Evolutionary conservation across 2,329 filamentous ascomycete species (phyloP).

Genomic region (Ophiostoma angusticollis): DNA sequence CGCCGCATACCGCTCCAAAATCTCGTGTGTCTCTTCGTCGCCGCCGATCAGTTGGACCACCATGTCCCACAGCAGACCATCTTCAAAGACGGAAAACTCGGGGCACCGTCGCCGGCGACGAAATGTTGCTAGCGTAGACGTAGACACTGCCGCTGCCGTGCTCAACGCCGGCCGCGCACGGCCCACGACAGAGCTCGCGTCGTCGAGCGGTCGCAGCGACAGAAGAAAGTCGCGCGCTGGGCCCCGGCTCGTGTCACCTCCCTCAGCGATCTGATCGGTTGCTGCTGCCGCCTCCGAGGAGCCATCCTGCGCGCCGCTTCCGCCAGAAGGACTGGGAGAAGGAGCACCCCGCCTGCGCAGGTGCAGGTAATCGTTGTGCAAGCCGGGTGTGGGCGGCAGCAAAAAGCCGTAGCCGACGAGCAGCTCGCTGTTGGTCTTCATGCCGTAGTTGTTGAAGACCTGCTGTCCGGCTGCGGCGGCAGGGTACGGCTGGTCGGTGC

Average conservation of each 20-base stretch:
- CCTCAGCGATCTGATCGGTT: constrained; percentile 5
- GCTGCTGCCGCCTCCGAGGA: not conserved
- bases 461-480: constrained; percentile 40
- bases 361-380: constrained; percentile 50
- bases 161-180: constrained; percentile 24
- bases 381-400: constrained; percentile 30
- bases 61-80: constrained; percentile 39
- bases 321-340: no score
- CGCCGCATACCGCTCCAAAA: constrained; percentile 8
- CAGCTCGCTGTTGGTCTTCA: constrained; percentile 61
- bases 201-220: constrained; percentile 34
- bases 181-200: constrained; percentile 36
- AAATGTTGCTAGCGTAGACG: no score
- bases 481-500: constrained; percentile 30
- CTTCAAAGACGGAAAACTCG: constrained; percentile 27
- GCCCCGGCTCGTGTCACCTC: no score
- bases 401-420: constrained; percentile 52
- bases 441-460: constrained; percentile 59
- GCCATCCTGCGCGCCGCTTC: constrained; percentile 13
- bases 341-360: constrained; percentile 39
- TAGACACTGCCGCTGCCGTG: no score
- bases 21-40: constrained; percentile 16
- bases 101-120: not conserved
- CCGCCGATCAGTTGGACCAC: constrained; percentile 24
- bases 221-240: constrained; percentile 33